Conservation (phyloP, 345 rosid species). For the Gossypium raimondii region DNA sequence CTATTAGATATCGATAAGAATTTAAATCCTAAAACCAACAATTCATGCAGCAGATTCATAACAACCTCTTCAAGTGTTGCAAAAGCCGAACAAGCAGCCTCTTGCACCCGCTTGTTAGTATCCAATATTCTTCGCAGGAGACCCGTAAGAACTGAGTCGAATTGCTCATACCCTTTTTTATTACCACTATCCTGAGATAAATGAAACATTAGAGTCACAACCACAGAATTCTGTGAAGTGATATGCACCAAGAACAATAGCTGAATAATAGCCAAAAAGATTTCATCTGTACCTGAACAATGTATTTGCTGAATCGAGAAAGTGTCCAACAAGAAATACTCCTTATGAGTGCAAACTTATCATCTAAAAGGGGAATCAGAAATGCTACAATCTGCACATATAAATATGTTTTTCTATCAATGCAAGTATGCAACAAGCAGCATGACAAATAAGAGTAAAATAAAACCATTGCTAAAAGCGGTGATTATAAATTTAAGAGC, state of each 20-base stretch:
- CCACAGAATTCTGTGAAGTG: not conserved
- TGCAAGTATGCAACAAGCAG: not conserved
- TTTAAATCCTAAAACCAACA: slow-evolving; percentile 18
- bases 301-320: slow-evolving; percentile 95
- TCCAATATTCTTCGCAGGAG: slow-evolving; percentile 80
- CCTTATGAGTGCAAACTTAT: slow-evolving; percentile 86
- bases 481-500: not conserved
- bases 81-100: slow-evolving; percentile 99
- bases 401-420: not conserved
- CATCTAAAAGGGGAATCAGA: slow-evolving; percentile 90
- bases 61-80: slow-evolving; percentile 95
- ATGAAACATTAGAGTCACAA: slow-evolving; percentile 13
- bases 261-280: not conserved
- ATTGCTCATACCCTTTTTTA: slow-evolving; percentile 75
- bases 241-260: not conserved
- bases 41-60: slow-evolving; percentile 10
- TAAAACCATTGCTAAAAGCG: not conserved
- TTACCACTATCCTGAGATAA: slow-evolving; percentile 58
- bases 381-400: slow-evolving; percentile 73
- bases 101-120: slow-evolving; percentile 93
- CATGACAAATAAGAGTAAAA: not conserved
- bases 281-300: slow-evolving; percentile 66
- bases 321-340: slow-evolving; percentile 99
- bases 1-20: slow-evolving; percentile 2
- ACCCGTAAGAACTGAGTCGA: slow-evolving; percentile 78